A percentile compares a stretch with the other conserved stretches of the same genome.
These are phyloP conservation scores for Leucocoprinus gongylophorus DNA, from an alignment of 1,284 basidiomycete species.

Conservation along the genomic window DNA sequence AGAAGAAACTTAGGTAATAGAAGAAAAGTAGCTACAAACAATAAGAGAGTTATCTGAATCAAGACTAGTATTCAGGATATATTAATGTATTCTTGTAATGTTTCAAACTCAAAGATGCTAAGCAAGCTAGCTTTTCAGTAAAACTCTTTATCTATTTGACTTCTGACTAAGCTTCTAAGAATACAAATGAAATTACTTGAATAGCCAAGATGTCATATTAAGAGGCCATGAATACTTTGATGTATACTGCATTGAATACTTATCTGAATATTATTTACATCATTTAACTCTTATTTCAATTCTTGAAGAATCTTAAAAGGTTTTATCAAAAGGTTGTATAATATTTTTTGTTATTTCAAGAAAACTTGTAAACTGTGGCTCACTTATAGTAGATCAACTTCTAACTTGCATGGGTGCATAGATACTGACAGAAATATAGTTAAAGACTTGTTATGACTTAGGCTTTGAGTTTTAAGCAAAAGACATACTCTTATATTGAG, in stretches of 20 bases:
- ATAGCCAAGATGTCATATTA: slow-evolving; percentile 14
- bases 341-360: slow-evolving; percentile 27
- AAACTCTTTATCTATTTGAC: slow-evolving; percentile 21
- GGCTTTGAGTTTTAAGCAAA: too few species aligned
- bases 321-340: slow-evolving; percentile 26
- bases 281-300: slow-evolving; percentile 22
- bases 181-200: slow-evolving; percentile 3
- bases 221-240: slow-evolving; percentile 20
- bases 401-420: too few species aligned
- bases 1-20: neutral
- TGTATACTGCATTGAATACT: slow-evolving; percentile 23
- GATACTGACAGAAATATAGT: too few species aligned
- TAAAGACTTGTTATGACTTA: too few species aligned
- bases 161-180: slow-evolving; percentile 11
- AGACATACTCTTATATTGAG: too few species aligned
- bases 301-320: slow-evolving; percentile 19
- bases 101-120: slow-evolving; percentile 16
- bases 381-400: too few species aligned
- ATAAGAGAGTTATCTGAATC: slow-evolving; percentile 15
- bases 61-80: too few species aligned
- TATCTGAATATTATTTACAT: slow-evolving; percentile 25
- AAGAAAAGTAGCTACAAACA: too few species aligned
- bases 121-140: slow-evolving; percentile 20
- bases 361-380: slow-evolving; percentile 22
- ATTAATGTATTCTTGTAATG: slow-evolving; percentile 12